Evolutionary conservation across 2,329 filamentous ascomycete species (phyloP), one percentile per base, ranked within the genome.

Genomic region (Ceratocystis papillata): DNA sequence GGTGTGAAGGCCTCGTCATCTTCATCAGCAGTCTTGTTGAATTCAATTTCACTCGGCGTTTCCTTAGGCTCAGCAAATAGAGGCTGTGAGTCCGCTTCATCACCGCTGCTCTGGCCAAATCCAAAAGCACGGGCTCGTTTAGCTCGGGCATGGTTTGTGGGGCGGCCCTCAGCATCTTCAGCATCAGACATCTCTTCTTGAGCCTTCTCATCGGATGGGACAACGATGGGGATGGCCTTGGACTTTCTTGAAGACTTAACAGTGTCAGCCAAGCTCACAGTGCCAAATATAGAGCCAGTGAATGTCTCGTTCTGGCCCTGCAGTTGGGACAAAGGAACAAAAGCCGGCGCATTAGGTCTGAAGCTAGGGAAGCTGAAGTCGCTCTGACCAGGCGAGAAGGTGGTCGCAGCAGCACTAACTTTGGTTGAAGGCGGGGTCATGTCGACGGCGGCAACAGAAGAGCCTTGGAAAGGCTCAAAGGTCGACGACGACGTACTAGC

Each of bases 171-270:
- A 68, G 86, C 80, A 2, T 81, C 68, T 0, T 68, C 66, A n/a
- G 69, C 71, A 33, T 74, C 73, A 8, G 74, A 69, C 41, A 71
- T 70, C 1, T 70, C 69, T 72, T 70, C 2, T 41, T 41, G 10
- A 69, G 66, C 0, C 74, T 72, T 17, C 75, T 73, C 1, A 70
- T 79, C 77, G 69, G 76, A 70, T 89, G 88, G 48, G 6, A 80
- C 81, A 8, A 93, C 76, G 69, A 96, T 95, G 0, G 91, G 88
- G 65, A 96, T 83, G 8, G 90, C 90, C 76, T 94, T 96, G 3
- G 87, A 89, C 70, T 84, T 85, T 76, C 88, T 90, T 0, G 77
- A 74, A 5, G 86, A 82, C 71, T 88, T 88, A 33, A 83, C 76
- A 62, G 85, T 80, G 25, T 89, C 85, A 15, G 81, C 79, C 41